Percentiles rank a stretch among this genome's conserved stretches.
These are phyloP conservation scores for Boletus rex-veris DNA, from an alignment of 768 basidiomycete species.

Conservation along the genomic window DNA sequence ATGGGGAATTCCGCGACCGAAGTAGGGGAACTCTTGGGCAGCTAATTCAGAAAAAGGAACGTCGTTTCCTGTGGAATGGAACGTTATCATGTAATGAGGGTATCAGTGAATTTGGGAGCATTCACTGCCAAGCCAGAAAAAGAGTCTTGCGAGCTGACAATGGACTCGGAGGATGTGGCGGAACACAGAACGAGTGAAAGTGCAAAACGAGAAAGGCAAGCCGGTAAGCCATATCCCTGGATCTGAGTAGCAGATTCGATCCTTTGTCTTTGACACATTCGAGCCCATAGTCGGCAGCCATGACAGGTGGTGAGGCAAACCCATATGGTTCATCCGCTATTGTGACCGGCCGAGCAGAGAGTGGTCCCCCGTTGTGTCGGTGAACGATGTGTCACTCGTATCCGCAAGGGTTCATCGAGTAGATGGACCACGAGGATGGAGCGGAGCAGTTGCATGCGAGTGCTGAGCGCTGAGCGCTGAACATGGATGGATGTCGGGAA, in stretches of 20 bases:
- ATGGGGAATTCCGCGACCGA: not conserved
- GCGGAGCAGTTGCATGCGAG: too few relatives aligned
- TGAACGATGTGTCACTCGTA: too few relatives aligned
- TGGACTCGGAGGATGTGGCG: too few relatives aligned
- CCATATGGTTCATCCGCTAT: not conserved
- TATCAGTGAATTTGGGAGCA: too few relatives aligned
- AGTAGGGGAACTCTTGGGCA: not conserved
- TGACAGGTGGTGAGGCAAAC: not conserved
- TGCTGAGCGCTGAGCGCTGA: too few relatives aligned
- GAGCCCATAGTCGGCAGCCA: not conserved
- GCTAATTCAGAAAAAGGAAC: constrained; percentile 1
- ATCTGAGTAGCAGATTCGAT: not conserved
- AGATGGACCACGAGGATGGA: too few relatives aligned
- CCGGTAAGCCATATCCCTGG: not conserved
- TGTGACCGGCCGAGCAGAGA: not conserved
- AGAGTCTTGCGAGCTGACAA: too few relatives aligned
- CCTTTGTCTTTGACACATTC: not conserved
- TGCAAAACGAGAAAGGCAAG: not conserved
- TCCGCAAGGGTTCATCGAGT: too few relatives aligned
- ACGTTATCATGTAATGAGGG: not conserved
- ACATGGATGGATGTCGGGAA: too few relatives aligned
- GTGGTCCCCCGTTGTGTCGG: too few relatives aligned
- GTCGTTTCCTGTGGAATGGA: constrained; percentile 8
- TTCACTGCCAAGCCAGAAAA: too few relatives aligned
- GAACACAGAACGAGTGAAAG: not conserved